Evolutionary conservation across 345 rosid species (phyloP), one percentile per base, ranked within the genome.

Genomic region (Salix suchowensis): DNA sequence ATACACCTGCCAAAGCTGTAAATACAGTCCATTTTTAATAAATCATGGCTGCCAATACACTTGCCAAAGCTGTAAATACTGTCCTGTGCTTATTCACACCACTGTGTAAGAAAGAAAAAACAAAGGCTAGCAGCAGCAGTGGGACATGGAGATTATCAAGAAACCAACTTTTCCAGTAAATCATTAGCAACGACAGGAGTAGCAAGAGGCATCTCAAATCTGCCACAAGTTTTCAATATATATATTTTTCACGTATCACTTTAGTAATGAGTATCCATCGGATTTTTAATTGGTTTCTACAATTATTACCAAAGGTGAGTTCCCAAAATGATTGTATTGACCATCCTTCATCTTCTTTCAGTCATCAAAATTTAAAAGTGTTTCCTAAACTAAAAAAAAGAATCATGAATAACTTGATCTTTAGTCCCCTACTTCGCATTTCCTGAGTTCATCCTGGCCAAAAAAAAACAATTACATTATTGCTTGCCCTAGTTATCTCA

Each of bases 361-460:
- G 71, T 67, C 82, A 81, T 72, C 73, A 77, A 85, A 86, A 77
- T 74, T 48, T 77, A 86, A 88, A 75, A 79, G 60, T 73, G 82
- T 69, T 70, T 77, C 81, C 86, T 84, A 82, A 76, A 76, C 75
- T 82, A 85, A 73, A 67, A 52, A 18, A 18, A 88, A 88, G 80
- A 88, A 85, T 85, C 81, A 86, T 81, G 81, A 82, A 82, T 80
- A 80, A 85, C 85, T 74, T 67, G 81, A 82, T 86, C 80, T 73
- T 58, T 65, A 39, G 75, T 80, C 70, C 34, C 76, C 85, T 85
- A 80, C 83, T 83, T 81, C 76, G 84, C 80, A 76, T 74, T 75
- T 84, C 85, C 79, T 84, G 82, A 74, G 73, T 77, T 83, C 83
- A 79, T 80, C 84, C 91, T 88, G 85, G 85, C 82, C 85, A 78